Evolutionary conservation across 2,329 filamentous ascomycete species (phyloP).

Genomic region (Fusarium mexicanum): DNA sequence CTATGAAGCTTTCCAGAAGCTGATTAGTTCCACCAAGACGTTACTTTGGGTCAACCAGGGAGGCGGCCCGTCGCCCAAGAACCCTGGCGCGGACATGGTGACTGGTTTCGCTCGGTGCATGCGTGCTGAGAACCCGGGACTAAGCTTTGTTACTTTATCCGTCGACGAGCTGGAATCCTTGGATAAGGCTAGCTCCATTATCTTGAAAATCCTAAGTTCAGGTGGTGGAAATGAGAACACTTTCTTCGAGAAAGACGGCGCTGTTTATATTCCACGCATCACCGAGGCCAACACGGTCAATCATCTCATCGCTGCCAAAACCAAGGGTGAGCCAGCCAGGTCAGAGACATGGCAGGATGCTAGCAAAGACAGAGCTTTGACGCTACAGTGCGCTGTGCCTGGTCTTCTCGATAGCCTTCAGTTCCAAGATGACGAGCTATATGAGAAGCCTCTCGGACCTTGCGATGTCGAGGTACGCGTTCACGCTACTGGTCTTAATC

Average conservation of each 20-base stretch:
- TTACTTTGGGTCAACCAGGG: not conserved
- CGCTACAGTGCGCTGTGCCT: not conserved
- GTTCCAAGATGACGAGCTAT: conserved; percentile 2
- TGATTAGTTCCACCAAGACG: not conserved
- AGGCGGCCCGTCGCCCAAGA: not conserved
- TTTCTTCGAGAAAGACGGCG: not conserved
- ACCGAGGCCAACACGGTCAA: conserved; percentile 2
- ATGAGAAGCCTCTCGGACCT: conserved; percentile 5
- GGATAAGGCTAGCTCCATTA: not conserved
- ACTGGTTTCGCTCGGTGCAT: conserved; percentile 3
- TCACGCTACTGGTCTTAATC: not conserved
- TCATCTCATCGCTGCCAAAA: not conserved
- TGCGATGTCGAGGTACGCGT: not conserved
- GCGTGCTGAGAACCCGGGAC: conserved; percentile 1
- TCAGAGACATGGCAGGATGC: not conserved
- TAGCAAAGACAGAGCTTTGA: not conserved
- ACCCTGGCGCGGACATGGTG: not conserved
- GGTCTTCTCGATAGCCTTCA: conserved; percentile 5
- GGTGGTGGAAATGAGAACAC: not conserved
- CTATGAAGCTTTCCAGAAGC: not conserved
- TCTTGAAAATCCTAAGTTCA: not conserved
- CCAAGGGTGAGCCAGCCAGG: not conserved
- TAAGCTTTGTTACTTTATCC: not conserved
- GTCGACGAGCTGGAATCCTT: not conserved
- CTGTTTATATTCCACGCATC: not conserved